phyloP scores from a whole-genome alignment of 768 basidiomycete genomes.

The Coprinopsis marcescibilis region DNA sequence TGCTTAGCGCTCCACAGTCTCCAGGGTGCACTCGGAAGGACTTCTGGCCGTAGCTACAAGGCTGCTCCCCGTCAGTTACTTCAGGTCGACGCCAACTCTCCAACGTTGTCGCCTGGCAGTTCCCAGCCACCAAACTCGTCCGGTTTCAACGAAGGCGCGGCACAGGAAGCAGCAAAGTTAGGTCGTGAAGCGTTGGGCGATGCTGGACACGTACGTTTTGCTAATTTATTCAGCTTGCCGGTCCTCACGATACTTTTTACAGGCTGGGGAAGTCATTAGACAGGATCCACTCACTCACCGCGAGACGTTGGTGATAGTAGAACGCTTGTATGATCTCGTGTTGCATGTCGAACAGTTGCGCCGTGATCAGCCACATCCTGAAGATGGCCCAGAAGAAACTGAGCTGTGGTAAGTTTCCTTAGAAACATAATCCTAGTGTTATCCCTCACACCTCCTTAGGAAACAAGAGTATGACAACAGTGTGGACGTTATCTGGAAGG shows the following conservation, averaged over 20 bases:
- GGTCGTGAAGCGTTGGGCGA: conserved; percentile 68
- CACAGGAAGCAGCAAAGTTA: conserved; percentile 69
- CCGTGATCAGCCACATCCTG: conserved; percentile 66
- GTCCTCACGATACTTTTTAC: conserved; percentile 5
- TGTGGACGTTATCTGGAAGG: conserved; percentile 73
- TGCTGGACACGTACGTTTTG: conserved; percentile 43
- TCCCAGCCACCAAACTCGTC: conserved; percentile 50
- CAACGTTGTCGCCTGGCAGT: conserved; percentile 39
- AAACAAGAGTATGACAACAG: conserved; percentile 48
- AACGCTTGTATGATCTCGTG: conserved; percentile 79
- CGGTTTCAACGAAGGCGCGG: conserved; percentile 48
- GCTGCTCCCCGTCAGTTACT: conserved; percentile 95
- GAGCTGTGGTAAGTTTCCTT: conserved; percentile 38
- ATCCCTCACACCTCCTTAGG: conserved; percentile 33
- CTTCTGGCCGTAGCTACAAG: conserved; percentile 88
- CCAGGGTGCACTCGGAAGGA: conserved; percentile 92
- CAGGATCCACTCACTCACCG: conserved; percentile 75
- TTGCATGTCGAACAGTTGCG: conserved; percentile 82
- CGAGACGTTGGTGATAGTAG: conserved; percentile 72
- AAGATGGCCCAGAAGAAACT: conserved; percentile 43
- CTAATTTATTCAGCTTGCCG: background rate
- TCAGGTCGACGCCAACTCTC: conserved; percentile 66
- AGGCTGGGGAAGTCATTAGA: conserved; percentile 60
- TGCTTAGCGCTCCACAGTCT: conserved; percentile 62
- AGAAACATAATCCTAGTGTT: background rate